A percentile compares a stretch with the other conserved stretches of the same genome.
Conservation (phyloP, 2,329 filamentous ascomycete species). For the Botryotinia convoluta region DNA sequence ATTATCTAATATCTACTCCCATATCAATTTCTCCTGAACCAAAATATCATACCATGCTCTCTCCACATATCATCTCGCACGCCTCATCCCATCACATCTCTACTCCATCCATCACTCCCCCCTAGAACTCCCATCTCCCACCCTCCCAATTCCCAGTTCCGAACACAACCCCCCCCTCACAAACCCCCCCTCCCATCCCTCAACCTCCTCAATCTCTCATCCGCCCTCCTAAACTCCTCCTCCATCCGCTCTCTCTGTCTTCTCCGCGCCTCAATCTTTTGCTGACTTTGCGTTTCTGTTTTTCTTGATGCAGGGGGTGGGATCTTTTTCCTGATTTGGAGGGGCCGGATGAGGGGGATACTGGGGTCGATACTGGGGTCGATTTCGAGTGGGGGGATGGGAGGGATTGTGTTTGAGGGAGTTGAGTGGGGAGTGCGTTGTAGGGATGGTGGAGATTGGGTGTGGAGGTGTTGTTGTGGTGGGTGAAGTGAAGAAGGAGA, state of each 20-base stretch:
- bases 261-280: background rate
- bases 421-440: no score
- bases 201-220: conserved; percentile 13
- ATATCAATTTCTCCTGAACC: background rate
- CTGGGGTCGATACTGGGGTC: background rate
- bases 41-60: background rate
- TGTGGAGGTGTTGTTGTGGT: background rate
- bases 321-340: background rate
- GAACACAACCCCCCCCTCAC: background rate
- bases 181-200: conserved; percentile 18
- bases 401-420: no score
- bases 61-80: no score
- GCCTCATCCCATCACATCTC: no score
- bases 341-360: background rate
- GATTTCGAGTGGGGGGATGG: background rate
- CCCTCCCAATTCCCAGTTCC: no score
- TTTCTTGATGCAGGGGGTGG: background rate
- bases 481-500: background rate
- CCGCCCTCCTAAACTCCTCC: conserved; percentile 14
- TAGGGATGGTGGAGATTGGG: background rate
- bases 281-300: no score
- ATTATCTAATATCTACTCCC: background rate
- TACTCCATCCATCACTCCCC: no score
- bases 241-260: background rate
- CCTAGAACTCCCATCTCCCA: background rate